A percentile compares a stretch with the other conserved stretches of the same genome.
Evolutionary conservation across 306 rosid genomes (phyloP).

Genomic region (Styphnolobium japonicum): DNA sequence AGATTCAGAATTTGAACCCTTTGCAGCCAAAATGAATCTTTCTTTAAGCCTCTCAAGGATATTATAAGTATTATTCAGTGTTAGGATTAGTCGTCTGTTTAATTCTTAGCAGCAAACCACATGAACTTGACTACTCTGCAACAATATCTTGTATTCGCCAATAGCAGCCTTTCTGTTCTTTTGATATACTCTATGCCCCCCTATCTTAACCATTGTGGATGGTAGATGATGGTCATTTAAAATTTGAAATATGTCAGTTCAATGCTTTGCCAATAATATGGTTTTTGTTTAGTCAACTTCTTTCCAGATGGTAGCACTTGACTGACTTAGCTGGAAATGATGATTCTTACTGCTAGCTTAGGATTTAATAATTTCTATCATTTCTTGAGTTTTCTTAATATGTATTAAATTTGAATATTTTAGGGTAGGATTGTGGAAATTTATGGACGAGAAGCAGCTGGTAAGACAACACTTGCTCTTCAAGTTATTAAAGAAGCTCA

Average conservation of each 20-base stretch:
- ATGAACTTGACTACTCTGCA: neutral
- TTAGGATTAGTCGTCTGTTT: neutral
- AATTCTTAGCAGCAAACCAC: neutral
- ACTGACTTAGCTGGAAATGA: neutral
- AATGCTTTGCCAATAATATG: conserved; percentile 18
- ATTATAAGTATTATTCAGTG: neutral
- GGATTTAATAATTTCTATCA: neutral
- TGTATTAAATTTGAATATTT: conserved; percentile 1
- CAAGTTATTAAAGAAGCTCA: conserved; percentile 88
- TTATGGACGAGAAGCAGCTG: conserved; percentile 86
- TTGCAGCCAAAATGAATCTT: neutral
- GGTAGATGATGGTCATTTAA: neutral
- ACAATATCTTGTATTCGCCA: neutral
- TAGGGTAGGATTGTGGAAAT: conserved; percentile 93
- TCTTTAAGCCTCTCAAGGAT: neutral
- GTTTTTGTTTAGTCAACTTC: conserved; percentile 1
- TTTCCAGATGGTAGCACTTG: neutral
- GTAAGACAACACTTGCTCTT: conserved; percentile 89
- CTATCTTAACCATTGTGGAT: neutral
- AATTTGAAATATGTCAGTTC: neutral
- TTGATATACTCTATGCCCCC: neutral
- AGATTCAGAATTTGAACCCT: neutral
- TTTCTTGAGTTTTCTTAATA: neutral
- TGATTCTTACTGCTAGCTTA: neutral
- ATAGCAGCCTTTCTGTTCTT: neutral